A percentile compares a stretch with the other conserved stretches of the same genome.
These are phyloP conservation scores for Jaenimonas drosophilae DNA, from an alignment of 208 protist species.

Conservation along the genomic window DNA sequence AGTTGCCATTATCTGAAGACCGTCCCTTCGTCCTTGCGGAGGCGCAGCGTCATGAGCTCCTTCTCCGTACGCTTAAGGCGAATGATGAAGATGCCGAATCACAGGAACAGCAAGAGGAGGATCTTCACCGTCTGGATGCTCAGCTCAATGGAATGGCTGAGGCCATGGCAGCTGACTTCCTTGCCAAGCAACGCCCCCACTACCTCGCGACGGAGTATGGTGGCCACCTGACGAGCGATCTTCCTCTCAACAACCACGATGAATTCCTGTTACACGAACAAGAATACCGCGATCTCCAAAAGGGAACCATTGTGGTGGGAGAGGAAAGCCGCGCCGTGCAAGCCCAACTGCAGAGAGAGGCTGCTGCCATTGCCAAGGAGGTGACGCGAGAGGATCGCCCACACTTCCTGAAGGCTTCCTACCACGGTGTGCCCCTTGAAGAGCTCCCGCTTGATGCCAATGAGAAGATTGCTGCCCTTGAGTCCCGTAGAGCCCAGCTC, in stretches of 20 bases:
- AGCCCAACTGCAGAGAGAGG: conserved; percentile 10
- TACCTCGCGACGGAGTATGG: conserved; percentile 34
- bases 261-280: conserved; percentile 28
- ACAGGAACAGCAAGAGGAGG: conserved; percentile 8
- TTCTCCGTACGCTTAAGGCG: neutral
- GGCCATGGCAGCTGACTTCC: conserved; percentile 22
- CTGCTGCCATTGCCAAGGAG: conserved; percentile 19
- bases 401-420: conserved; percentile 22
- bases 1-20: conserved; percentile 38
- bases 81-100: conserved; percentile 9
- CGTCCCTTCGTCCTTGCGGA: conserved; percentile 32
- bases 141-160: conserved; percentile 23
- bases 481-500: conserved; percentile 37
- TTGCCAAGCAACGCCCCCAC: conserved; percentile 18
- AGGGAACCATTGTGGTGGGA: conserved; percentile 11
- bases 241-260: conserved; percentile 36
- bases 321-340: conserved; percentile 10
- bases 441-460: conserved; percentile 40
- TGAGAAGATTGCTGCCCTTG: conserved; percentile 17
- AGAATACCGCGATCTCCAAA: conserved; percentile 22
- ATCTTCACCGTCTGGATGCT: conserved; percentile 10
- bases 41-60: conserved; percentile 23
- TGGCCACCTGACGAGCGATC: conserved; percentile 13
- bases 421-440: conserved; percentile 14
- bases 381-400: conserved; percentile 24